Evolutionary conservation across 73 alveolate species (phyloP).

Genomic region (Paraurostyla sp.): DNA sequence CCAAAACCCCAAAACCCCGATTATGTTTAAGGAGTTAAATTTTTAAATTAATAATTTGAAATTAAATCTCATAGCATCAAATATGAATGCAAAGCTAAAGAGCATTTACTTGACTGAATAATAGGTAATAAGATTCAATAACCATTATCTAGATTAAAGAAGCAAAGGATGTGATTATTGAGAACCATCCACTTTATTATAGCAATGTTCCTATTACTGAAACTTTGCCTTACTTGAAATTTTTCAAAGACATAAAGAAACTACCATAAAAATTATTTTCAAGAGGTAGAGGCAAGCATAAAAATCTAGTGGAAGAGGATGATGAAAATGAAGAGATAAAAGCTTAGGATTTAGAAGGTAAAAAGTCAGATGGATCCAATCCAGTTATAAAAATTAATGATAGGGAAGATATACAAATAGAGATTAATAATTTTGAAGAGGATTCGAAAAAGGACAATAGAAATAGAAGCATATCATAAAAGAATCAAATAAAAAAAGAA

Average conservation of each 20-base stretch:
- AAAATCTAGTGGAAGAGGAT: conserved; percentile 25
- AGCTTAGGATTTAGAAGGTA: no score
- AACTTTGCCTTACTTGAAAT: conserved; percentile 27
- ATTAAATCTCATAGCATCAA: no score
- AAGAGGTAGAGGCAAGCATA: background rate
- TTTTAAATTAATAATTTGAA: no score
- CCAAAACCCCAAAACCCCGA: no score
- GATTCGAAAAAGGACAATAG: no score
- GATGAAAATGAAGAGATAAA: background rate
- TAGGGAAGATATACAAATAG: background rate
- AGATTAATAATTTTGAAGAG: background rate
- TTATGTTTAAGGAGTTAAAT: no score
- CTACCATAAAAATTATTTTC: background rate
- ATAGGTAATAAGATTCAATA: no score
- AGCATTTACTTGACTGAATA: no score
- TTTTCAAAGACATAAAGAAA: background rate
- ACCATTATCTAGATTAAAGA: conserved; percentile 25
- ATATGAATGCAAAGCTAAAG: no score
- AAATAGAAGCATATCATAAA: background rate
- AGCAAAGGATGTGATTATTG: conserved; percentile 16
- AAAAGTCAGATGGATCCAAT: background rate
- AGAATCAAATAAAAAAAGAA: background rate
- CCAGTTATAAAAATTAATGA: background rate
- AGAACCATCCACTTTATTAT: conserved; percentile 47
- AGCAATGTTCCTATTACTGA: conserved; percentile 22